Evolutionary conservation across 129 eudicot species (phyloP), one percentile per base, ranked within the genome.

Genomic region (Artemisia tridentata): DNA sequence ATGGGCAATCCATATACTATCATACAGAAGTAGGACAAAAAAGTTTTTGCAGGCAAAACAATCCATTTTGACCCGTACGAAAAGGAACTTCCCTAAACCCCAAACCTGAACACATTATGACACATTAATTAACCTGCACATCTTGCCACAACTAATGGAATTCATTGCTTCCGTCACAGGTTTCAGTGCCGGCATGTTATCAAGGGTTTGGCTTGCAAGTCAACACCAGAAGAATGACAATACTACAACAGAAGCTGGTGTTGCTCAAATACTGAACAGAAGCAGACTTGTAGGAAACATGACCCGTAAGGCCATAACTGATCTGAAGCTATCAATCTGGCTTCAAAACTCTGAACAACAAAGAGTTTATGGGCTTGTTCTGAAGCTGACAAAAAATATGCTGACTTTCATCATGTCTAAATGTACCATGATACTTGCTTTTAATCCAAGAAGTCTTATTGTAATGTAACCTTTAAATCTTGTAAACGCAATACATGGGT

Each of bases 161-260:
- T 34, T 7, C 43, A 7, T 34, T 34, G 1, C 43, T 10, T 41
- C 3, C 15, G 1, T 73, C 52, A 58, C 86, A 92, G 98, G 96
- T 92, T 89, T 79, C 91, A 86, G 53, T 92, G 98, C 69, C 85
- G 95, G 45, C 95, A 92, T 29, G 81, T 80, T 19, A 85, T 92
- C 82, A 92, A 87, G 84, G 98, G 98, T 63, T 71, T 92, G 80
- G 80, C 85, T 61, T 68, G 72, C 62, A 71, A 77, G 78, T 46
- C 86, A 25, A 69, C 86, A 25, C 79, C 86, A 19, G 72, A 79
- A 20, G 96, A 89, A 78, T 80, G 76, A 80, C 14, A 11, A 0
- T 57, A 56, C 29, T 43, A 2, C 51, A 50, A 12, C 16, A 43
- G 59, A 65, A 23, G 65, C 55, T 31, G 47, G 23, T 43, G 59